Conservation (phyloP, 2,329 filamentous ascomycete species). For the Fusarium sp. region DNA sequence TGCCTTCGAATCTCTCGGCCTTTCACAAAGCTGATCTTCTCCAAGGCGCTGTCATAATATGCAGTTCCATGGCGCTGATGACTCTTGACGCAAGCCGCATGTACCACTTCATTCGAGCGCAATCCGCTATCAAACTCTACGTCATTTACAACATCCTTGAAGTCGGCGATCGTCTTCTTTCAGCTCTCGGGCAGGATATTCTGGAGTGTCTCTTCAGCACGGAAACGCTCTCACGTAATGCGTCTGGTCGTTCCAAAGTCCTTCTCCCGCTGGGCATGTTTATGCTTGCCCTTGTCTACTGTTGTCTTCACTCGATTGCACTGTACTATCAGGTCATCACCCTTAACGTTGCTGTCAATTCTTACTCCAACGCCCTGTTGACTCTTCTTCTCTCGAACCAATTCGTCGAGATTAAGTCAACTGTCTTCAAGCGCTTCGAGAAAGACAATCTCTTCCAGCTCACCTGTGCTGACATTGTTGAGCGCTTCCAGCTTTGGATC, state of each 20-base stretch:
- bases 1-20: slow-evolving; percentile 83
- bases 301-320: slow-evolving; percentile 84
- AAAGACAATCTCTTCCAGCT: slow-evolving; percentile 98
- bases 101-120: slow-evolving; percentile 97
- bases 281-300: slow-evolving; percentile 84
- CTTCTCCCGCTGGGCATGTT: slow-evolving; percentile 93
- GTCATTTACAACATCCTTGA: slow-evolving; percentile 99
- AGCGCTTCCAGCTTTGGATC: slow-evolving; percentile 96
- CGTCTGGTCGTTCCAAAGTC: slow-evolving; percentile 90
- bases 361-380: slow-evolving; percentile 94
- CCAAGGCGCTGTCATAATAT: slow-evolving; percentile 87
- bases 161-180: slow-evolving; percentile 87
- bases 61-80: slow-evolving; percentile 86
- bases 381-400: slow-evolving; percentile 96
- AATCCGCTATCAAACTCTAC: slow-evolving; percentile 97
- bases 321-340: slow-evolving; percentile 98
- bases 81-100: slow-evolving; percentile 93
- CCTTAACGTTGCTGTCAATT: slow-evolving; percentile 97
- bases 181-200: slow-evolving; percentile 93
- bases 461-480: slow-evolving; percentile 95
- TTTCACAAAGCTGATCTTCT: slow-evolving; percentile 96
- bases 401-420: slow-evolving; percentile 98
- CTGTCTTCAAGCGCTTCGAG: slow-evolving; percentile 98
- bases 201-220: slow-evolving; percentile 94
- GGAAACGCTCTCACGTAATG: slow-evolving; percentile 88